These are phyloP conservation scores for Argentina anserina DNA, from an alignment of 306 rosid genomes.

Conservation along the genomic window DNA sequence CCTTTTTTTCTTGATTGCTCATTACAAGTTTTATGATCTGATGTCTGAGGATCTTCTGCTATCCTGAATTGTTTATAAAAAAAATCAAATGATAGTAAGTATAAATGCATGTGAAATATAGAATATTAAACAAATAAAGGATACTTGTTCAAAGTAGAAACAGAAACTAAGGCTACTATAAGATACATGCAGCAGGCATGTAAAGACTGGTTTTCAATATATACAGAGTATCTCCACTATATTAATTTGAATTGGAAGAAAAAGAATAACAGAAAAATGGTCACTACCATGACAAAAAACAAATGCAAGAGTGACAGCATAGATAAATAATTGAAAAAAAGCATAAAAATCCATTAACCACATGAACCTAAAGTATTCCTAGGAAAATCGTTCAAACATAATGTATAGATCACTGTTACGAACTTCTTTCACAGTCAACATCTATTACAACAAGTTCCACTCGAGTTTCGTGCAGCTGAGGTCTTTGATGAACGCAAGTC, in stretches of 20 bases:
- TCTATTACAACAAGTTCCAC: not conserved
- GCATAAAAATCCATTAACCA: conserved; percentile 6
- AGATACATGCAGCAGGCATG: not conserved
- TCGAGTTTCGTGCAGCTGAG: not conserved
- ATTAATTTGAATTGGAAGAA: not conserved
- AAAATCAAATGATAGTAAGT: not conserved
- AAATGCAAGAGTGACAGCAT: not conserved
- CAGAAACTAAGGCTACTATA: not conserved
- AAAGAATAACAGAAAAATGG: not conserved
- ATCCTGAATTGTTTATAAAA: conserved; percentile 19
- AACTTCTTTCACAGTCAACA: not conserved
- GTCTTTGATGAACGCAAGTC: not conserved
- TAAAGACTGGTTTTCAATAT: not conserved
- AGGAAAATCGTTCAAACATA: not conserved
- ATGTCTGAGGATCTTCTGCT: conserved; percentile 13
- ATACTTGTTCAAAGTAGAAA: not conserved
- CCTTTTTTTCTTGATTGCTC: conserved; percentile 28
- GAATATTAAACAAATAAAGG: not conserved
- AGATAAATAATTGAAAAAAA: not conserved
- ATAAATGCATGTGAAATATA: not conserved
- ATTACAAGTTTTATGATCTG: conserved; percentile 6
- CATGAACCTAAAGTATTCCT: not conserved
- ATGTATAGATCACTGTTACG: not conserved
- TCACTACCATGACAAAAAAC: not conserved
- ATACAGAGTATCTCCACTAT: not conserved